Evolutionary conservation across 768 basidiomycete species (phyloP), one percentile per base, ranked within the genome.

Genomic region (Rhodotorula sphaerocarpa): DNA sequence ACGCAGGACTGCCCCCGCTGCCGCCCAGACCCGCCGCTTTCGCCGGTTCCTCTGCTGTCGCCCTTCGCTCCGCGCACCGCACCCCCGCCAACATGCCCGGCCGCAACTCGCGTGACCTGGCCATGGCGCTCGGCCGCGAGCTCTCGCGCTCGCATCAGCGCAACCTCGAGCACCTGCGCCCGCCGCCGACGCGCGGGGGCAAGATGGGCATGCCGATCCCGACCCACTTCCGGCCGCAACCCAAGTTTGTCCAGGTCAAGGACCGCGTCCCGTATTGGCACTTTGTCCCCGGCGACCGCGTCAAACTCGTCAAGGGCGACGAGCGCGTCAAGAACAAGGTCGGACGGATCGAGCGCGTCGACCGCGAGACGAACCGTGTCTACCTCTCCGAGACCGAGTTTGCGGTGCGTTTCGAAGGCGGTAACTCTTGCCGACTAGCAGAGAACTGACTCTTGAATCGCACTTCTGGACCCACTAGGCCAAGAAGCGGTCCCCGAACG

Each of bases 231-330:
- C 57, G 64, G 7, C 51, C 57, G 3, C 41, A 34, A 42, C 63
- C 67, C 18, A 39, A 30, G 23, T 71, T 66, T 53, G 70, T 71
- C 25, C 64, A 66, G 42, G 57, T 66, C 57, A 69, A 71, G 59
- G 70, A 71, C 54, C 70, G 70, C 44, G 61, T 71, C 39, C 67
- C 70, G 11, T 68, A 62, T 59, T 71, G 70, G 70, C 61, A 71
- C 57, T 46, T 71, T 58, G 61, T 62, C 0, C 59, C 67, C 3
- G 62, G 59, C n/a, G 70, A 71, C 55, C 55, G 57, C n/a, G 70
- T 71, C 25, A 65, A 59, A 34, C 46, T 71, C 33, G 52, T 69
- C 50, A 63, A 45, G 45, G 70, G 70, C n/a, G 45, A 42, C n/a
- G 23, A 33, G 18, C 59, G 52, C 0, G 42, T 69, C 56, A 71